Evolutionary conservation across 1,284 basidiomycete genomes (phyloP).

Genomic region (Ustilago crameri): DNA sequence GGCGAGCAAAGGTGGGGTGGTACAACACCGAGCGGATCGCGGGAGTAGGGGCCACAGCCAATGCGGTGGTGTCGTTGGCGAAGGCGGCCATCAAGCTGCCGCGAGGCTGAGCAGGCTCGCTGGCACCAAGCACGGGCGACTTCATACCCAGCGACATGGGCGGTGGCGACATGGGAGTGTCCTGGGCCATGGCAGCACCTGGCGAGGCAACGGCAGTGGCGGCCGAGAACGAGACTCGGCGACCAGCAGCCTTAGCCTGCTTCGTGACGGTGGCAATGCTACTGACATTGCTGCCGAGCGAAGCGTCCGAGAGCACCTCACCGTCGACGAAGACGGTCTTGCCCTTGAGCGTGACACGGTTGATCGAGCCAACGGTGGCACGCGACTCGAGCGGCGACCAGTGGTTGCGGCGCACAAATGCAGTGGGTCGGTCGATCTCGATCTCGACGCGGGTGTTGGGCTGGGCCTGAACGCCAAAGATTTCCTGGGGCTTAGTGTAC

Average conservation of each 20-base stretch:
- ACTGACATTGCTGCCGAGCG: conserved; percentile 84
- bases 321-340: conserved; percentile 93
- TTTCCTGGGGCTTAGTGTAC: conserved; percentile 89
- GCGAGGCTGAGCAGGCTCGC: conserved; percentile 36
- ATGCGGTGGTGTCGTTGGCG: conserved; percentile 37
- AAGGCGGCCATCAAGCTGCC: conserved; percentile 43
- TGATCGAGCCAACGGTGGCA: conserved; percentile 79
- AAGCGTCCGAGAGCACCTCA: conserved; percentile 74
- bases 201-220: conserved; percentile 23
- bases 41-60: conserved; percentile 19
- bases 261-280: conserved; percentile 70
- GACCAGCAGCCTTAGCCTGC: conserved; percentile 42
- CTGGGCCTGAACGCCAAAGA: conserved; percentile 90
- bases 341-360: conserved; percentile 91
- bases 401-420: conserved; percentile 72
- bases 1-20: conserved; percentile 75
- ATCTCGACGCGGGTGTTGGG: conserved; percentile 79
- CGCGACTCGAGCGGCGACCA: conserved; percentile 88
- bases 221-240: conserved; percentile 47
- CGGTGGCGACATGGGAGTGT: conserved; percentile 59
- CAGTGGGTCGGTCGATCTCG: conserved; percentile 84
- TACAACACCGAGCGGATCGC: conserved; percentile 53
- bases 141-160: conserved; percentile 41
- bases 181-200: conserved; percentile 40
- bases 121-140: conserved; percentile 57